Conservation (phyloP, 371 early-diverging fungal genomes). For the Mucor racemosus region DNA sequence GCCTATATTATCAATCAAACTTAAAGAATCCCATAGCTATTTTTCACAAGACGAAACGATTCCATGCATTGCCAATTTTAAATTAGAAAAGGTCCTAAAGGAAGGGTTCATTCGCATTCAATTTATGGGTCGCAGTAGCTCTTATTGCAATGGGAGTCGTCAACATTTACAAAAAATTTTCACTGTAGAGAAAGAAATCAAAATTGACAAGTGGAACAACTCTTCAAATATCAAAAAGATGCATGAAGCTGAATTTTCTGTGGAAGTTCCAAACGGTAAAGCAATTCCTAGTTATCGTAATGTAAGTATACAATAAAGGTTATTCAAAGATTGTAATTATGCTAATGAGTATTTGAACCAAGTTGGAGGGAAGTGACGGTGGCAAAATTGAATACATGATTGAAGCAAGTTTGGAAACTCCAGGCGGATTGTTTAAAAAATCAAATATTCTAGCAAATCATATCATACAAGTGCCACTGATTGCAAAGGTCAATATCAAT, state of each 20-base stretch:
- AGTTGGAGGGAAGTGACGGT: constrained; percentile 16
- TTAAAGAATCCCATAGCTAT: constrained; percentile 16
- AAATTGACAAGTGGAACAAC: neutral
- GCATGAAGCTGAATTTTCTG: constrained; percentile 1
- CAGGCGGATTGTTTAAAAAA: constrained; percentile 16
- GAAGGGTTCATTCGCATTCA: constrained; percentile 6
- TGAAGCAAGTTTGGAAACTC: constrained; percentile 13
- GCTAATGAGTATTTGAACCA: neutral
- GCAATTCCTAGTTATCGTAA: constrained; percentile 11
- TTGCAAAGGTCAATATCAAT: constrained; percentile 6
- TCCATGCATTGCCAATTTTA: neutral
- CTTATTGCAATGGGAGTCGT: constrained; percentile 1
- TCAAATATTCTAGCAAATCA: neutral
- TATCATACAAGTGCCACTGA: constrained; percentile 9
- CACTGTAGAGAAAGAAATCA: constrained; percentile 8
- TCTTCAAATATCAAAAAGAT: neutral
- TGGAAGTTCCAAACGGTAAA: constrained; percentile 11
- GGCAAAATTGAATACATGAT: constrained; percentile 22
- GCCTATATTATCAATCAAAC: constrained; percentile 4
- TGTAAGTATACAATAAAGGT: constrained; percentile 2
- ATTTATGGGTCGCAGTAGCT: constrained; percentile 15
- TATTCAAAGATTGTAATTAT: neutral
- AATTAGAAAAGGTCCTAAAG: constrained; percentile 1
- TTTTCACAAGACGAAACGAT: constrained; percentile 20
- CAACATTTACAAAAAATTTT: constrained; percentile 8